Evolutionary conservation across 768 basidiomycete species (phyloP), one percentile per base, ranked within the genome.

Genomic region (Mycena olivaceomarginata): DNA sequence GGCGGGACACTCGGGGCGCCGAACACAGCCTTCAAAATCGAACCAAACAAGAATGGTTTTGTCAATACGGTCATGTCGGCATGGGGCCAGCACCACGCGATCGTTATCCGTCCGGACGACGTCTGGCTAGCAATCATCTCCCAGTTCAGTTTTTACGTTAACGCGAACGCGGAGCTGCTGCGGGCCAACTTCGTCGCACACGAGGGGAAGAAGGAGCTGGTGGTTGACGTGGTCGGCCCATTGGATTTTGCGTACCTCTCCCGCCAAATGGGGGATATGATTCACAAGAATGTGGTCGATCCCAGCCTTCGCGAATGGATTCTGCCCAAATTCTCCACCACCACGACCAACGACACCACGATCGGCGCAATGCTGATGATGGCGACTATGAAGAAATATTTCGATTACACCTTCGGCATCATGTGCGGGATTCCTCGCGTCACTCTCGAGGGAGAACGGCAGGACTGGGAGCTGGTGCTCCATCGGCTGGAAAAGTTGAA

Each of bases 11-110:
- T 25, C n/a, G 53, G 53, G n/a, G 18, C 20, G 6, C 9, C 8
- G 18, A n/a, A 56, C 53, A 22, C n/a, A 7, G 4, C 1, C 4
- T 56, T 56, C 53, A 22, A 56, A 22, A 56, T 56, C 51, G 15
- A 25, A 7, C 51, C 51, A 20, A 43, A 45, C 67, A 7, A 68
- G 31, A 56, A 48, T 10, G 20, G 53, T 56, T 56, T 56, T 20
- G 20, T 56, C 9, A 56, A 56, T 12, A 56, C 53, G 53, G 53
- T 68, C n/a, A 43, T 56, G 22, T 11, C 31, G 5, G 67, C 67
- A 11, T 68, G 37, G 4, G 56, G 12, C 51, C 5, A 5, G 10
- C 31, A 68, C 51, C 56, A 81, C 88, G 25, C 25, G 25, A 51
- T 56, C 53, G 6, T 56, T 8, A 56, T 56, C 12, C 53, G 53